Conservation (phyloP, 139 green algal genomes). For the Pleodorina starrii region DNA sequence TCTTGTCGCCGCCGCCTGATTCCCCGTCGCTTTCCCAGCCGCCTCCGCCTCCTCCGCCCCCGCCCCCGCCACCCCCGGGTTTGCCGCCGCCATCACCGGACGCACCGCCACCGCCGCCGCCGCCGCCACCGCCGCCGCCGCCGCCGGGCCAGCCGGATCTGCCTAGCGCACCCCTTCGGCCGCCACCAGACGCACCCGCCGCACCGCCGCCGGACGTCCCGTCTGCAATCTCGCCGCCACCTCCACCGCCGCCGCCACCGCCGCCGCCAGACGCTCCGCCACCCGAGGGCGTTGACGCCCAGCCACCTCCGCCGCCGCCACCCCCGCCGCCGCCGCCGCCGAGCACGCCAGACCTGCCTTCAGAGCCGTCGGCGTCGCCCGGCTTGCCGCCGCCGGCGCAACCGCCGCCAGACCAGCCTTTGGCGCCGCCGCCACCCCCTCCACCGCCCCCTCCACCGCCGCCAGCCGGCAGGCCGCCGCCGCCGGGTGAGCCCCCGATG, state of each 20-base stretch:
- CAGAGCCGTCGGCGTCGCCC: neutral
- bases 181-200: neutral
- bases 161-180: neutral
- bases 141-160: neutral
- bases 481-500: neutral
- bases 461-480: neutral
- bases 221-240: neutral
- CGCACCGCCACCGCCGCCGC: neutral
- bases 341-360: neutral
- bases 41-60: neutral
- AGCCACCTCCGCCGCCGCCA: neutral
- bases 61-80: neutral
- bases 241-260: neutral
- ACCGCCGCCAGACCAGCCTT: neutral
- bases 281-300: neutral
- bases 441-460: constrained; percentile 13
- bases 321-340: constrained; percentile 13
- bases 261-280: neutral
- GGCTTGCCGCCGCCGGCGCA: neutral
- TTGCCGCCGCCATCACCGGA: neutral
- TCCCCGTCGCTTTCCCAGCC: neutral
- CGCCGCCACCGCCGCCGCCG: neutral
- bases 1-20: neutral
- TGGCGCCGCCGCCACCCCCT: neutral
- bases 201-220: neutral